phyloP scores from a whole-genome alignment of 495 filamentous ascomycete species.

The Chaetomium cochliodes region DNA sequence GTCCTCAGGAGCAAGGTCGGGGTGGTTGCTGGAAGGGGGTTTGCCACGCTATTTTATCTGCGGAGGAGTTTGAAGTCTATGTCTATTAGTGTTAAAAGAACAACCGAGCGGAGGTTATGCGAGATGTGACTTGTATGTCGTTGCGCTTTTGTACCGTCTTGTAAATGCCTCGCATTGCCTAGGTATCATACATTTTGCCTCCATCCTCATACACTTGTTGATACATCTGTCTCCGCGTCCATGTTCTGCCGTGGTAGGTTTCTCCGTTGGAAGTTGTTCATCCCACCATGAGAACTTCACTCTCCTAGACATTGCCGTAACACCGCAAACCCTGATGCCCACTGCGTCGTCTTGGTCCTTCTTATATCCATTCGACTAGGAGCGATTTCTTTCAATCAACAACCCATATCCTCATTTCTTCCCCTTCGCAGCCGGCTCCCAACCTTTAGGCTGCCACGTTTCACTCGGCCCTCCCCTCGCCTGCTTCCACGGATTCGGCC shows the following conservation, averaged over 20 bases:
- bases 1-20: neutral
- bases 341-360: neutral
- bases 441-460: slow-evolving; percentile 73
- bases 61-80: no score
- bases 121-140: neutral
- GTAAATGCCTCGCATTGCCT: no score
- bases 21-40: no score
- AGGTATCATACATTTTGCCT: neutral
- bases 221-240: neutral
- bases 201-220: neutral
- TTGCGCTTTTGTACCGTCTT: no score
- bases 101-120: neutral
- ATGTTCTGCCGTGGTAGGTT: neutral
- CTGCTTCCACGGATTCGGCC: slow-evolving; percentile 63
- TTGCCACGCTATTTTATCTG: no score
- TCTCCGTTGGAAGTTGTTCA: neutral
- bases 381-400: neutral
- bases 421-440: slow-evolving; percentile 53
- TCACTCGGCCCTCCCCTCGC: slow-evolving; percentile 59
- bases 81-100: neutral
- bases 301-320: no score
- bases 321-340: neutral
- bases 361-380: neutral
- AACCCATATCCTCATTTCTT: slow-evolving; percentile 28
- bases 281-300: no score